A percentile compares a stretch with the other conserved stretches of the same genome.
Evolutionary conservation across 345 rosid genomes (phyloP).

Genomic region (Eucalyptus tenuipes): DNA sequence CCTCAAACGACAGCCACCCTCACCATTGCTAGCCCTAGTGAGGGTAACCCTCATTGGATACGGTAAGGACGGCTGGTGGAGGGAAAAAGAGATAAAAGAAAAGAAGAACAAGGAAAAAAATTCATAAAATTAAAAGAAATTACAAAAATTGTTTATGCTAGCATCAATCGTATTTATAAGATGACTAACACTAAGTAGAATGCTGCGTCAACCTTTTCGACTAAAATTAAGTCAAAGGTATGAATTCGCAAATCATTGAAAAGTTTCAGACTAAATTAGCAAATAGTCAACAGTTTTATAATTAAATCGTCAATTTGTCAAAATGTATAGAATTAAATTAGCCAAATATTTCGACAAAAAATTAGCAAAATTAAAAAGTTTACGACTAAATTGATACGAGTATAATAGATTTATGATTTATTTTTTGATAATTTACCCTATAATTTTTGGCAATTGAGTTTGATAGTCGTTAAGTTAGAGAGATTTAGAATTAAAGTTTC

Average conservation of each 20-base stretch:
- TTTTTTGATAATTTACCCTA: neutral
- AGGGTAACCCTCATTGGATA: too few species aligned
- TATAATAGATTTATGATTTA: neutral
- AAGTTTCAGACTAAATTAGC: neutral
- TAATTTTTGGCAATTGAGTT: neutral
- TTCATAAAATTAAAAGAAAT: too few species aligned
- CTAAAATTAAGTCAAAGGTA: too few species aligned
- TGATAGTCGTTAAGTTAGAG: neutral
- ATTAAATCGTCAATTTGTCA: neutral
- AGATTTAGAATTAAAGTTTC: neutral
- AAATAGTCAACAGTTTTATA: neutral
- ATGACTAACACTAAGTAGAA: too few species aligned
- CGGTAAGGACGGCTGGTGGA: accelerated
- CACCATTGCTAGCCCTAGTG: accelerated
- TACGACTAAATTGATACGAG: neutral
- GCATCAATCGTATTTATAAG: accelerated
- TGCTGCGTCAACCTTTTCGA: accelerated
- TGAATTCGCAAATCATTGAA: neutral
- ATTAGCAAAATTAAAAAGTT: accelerated
- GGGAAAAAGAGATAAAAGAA: too few species aligned
- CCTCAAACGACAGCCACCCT: too few species aligned
- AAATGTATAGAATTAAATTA: neutral
- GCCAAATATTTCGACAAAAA: too few species aligned
- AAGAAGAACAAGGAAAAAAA: too few species aligned
- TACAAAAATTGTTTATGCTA: accelerated